Base-by-base conservation (phyloP, 1,284 basidiomycete genomes). In the Moesziomyces sp. region DNA sequence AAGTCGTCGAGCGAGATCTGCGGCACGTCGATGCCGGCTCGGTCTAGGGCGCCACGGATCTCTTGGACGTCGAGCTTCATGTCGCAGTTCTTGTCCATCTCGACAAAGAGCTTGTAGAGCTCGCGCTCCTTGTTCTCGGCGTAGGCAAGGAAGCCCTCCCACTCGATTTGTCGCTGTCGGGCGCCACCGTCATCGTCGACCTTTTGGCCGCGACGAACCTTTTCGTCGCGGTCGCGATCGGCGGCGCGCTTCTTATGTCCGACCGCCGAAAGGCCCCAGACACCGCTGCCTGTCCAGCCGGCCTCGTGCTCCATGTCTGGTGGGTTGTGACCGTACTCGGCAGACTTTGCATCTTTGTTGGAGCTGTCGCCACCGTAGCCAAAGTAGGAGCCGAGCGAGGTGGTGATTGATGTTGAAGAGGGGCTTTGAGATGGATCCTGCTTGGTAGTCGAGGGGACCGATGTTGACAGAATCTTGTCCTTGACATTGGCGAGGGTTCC, bases 111-210 rank as follows among this genome's bases (percentile, higher is more conserved):
- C 40, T 65, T 76, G 72, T 83, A 80, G 2, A 84, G 73, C 51
- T 82, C 81, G 40, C 82, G 76, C 47, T 84, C 82, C 55, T 84
- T 83, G 44, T 75, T 63, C 46, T 83, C 82, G 23, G 82, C 81
- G 55, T 83, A 84, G 21, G 78, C 76, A 24, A 84, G 62, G 54
- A 84, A 84, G 1, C 81, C 82, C 44, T 84, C 81, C 82, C 82
- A 84, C 50, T 84, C 82, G 40, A 84, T 81, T 60, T 80, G 77
- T 16, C 79, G 63, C 59, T 82, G 79, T 5, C 80, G 59, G 6
- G 59, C 62, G 21, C 80, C 74, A 9, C 75, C 78, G 28, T 80
- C 73, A 46, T 72, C 78, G 28, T 79, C 76, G 18, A 73, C 67
- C 44, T 67, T 51, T 40, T 77, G 55, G 10, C 72, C 71, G 19